These are phyloP conservation scores for Purpureocillium lavendulum DNA, from an alignment of 2,329 filamentous ascomycete genomes.

Conservation along the genomic window DNA sequence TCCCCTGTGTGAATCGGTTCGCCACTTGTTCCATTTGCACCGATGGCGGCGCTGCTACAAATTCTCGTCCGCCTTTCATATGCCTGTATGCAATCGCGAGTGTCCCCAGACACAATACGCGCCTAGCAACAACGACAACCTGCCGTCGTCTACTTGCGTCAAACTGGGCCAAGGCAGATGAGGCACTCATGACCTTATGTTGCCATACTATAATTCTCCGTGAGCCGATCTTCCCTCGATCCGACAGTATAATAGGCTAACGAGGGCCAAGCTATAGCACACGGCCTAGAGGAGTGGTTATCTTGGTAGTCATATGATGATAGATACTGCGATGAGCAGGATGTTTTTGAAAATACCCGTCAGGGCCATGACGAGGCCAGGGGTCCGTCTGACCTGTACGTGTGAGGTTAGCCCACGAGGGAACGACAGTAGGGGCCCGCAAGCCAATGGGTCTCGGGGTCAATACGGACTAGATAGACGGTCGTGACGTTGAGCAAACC, in stretches of 20 bases:
- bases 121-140: too few relatives aligned
- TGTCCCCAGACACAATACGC: too few relatives aligned
- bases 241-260: constrained; percentile 40
- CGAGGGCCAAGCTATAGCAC: constrained; percentile 64
- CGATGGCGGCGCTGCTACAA: too few relatives aligned
- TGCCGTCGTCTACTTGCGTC: too few relatives aligned
- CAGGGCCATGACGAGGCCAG: constrained; percentile 73
- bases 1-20: too few relatives aligned
- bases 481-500: constrained; percentile 76
- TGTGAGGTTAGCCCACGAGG: background rate
- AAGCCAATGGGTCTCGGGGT: constrained; percentile 1
- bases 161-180: too few relatives aligned
- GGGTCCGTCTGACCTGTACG: constrained; percentile 75
- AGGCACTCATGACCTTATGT: background rate
- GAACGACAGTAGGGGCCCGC: too few relatives aligned
- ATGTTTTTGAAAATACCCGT: constrained; percentile 83
- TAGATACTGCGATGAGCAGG: constrained; percentile 65
- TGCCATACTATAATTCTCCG: constrained; percentile 1
- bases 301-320: constrained; percentile 67
- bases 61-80: too few relatives aligned
- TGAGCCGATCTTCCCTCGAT: constrained; percentile 23
- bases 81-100: too few relatives aligned
- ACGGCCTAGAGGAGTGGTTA: constrained; percentile 63
- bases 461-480: constrained; percentile 71
- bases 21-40: too few relatives aligned